A percentile compares a stretch with the other conserved stretches of the same genome.
Conservation (phyloP, 1,139 yeast genomes). For the Geotrichum carabidarum region DNA sequence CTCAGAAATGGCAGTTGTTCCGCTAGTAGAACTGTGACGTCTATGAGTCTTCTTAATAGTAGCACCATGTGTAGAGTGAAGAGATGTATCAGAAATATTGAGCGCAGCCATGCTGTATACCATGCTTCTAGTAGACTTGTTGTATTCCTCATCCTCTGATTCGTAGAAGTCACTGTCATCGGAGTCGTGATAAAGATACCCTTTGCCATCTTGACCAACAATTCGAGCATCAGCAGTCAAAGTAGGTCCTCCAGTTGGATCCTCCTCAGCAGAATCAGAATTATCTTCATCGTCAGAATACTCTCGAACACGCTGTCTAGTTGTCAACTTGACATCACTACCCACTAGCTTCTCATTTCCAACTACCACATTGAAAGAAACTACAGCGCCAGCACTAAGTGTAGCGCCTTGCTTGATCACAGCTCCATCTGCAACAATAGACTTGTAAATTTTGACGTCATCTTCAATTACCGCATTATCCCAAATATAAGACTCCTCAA, state of each 20-base stretch:
- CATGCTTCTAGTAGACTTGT: conserved; percentile 30
- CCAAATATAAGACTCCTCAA: conserved; percentile 80
- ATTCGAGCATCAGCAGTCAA: conserved; percentile 38
- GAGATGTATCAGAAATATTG: conserved; percentile 74
- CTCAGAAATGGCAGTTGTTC: conserved; percentile 29
- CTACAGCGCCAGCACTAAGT: conserved; percentile 66
- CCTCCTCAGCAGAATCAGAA: conserved; percentile 24
- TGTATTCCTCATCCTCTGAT: conserved; percentile 37
- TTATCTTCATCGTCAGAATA: conserved; percentile 33
- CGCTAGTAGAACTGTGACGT: conserved; percentile 22
- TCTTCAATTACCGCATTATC: conserved; percentile 72
- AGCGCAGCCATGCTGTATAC: conserved; percentile 60
- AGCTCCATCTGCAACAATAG: conserved; percentile 67
- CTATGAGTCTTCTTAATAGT: conserved; percentile 4
- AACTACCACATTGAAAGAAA: conserved; percentile 67
- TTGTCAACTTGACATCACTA: conserved; percentile 34
- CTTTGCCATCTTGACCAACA: conserved; percentile 59
- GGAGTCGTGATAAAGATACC: conserved; percentile 50
- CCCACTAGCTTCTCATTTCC: conserved; percentile 41
- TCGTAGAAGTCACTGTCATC: conserved; percentile 44
- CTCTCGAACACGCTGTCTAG: conserved; percentile 27
- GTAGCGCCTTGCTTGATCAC: conserved; percentile 49
- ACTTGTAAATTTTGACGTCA: conserved; percentile 49
- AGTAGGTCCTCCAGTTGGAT: conserved; percentile 20
- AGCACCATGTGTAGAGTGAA: conserved; percentile 34